Evolutionary conservation across 2,329 filamentous ascomycete species (phyloP).

Genomic region (Aureobasidium sp.): DNA sequence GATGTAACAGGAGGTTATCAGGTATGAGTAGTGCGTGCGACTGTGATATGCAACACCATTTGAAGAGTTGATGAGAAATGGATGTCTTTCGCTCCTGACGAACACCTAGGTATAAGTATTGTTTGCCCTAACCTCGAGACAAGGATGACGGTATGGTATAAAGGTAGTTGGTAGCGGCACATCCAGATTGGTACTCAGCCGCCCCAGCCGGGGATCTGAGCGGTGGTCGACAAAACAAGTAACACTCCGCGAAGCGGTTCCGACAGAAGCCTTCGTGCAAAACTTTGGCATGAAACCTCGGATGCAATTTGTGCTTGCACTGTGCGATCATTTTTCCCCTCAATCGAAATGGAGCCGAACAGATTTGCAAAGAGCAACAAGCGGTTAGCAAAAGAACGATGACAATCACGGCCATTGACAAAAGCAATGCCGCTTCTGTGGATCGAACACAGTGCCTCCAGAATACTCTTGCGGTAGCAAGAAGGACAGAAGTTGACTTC

Average conservation of each 20-base stretch:
- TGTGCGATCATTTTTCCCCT: neutral
- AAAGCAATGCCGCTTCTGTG: conserved; percentile 13
- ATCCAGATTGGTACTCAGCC: neutral
- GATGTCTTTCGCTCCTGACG: neutral
- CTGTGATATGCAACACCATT: neutral
- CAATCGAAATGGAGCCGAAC: neutral
- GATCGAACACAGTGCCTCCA: conserved; percentile 16
- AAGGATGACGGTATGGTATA: neutral
- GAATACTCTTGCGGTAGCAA: neutral
- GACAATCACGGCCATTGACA: neutral
- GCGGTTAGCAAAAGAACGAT: neutral
- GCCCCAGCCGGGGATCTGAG: neutral
- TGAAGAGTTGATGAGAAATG: neutral
- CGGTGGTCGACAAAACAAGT: neutral
- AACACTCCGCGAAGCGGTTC: neutral
- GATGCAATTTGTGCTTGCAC: neutral
- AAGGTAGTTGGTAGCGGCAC: neutral
- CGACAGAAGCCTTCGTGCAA: neutral
- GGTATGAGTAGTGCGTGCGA: neutral
- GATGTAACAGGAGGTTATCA: neutral
- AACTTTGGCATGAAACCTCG: neutral
- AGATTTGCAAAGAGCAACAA: too few relatives aligned
- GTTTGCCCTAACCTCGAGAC: neutral
- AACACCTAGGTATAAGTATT: neutral
- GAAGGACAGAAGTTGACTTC: conserved; percentile 12